A percentile compares a stretch with the other conserved stretches of the same genome.
These are phyloP conservation scores for Phialemoniopsis sp. DNA, from an alignment of 2,329 filamentous ascomycete genomes.

Conservation along the genomic window DNA sequence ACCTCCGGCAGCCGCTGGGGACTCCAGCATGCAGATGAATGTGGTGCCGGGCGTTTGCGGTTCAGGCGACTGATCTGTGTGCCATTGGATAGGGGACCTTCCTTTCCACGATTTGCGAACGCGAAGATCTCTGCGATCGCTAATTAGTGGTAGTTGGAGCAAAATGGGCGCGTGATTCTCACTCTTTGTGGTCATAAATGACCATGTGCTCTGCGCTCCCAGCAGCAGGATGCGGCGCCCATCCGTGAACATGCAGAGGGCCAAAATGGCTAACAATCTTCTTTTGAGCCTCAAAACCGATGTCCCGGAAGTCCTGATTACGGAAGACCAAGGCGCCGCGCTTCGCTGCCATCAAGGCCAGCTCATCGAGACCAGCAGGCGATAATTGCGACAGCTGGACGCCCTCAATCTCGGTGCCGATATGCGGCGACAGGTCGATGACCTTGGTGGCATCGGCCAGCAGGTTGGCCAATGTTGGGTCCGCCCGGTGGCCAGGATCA, in stretches of 20 bases:
- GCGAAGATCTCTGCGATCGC: constrained; percentile 7
- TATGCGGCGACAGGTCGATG: constrained; percentile 2
- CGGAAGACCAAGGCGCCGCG: constrained; percentile 4
- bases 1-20: constrained; percentile 14
- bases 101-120: constrained; percentile 14
- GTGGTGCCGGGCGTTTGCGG: constrained; percentile 16
- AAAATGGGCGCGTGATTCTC: too few species aligned
- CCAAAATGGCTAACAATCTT: constrained; percentile 14
- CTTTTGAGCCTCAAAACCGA: constrained; percentile 16
- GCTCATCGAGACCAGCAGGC: constrained; percentile 6
- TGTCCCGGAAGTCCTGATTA: constrained; percentile 14
- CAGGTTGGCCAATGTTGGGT: constrained; percentile 1
- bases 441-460: not conserved
- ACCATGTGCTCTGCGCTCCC: constrained; percentile 15
- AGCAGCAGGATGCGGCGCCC: constrained; percentile 12
- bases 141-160: not conserved
- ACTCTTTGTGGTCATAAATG: constrained; percentile 15
- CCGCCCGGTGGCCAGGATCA: constrained; percentile 3
- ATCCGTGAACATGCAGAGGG: constrained; percentile 13
- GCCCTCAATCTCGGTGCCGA: constrained; percentile 3
- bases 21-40: constrained; percentile 18
- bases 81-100: constrained; percentile 16
- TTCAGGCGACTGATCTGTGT: constrained; percentile 15
- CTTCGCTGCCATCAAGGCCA: constrained; percentile 1
- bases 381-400: constrained; percentile 3